phyloP scores from a whole-genome alignment of 2,329 filamentous ascomycete species.

The Cladobotryum mycophilum region DNA sequence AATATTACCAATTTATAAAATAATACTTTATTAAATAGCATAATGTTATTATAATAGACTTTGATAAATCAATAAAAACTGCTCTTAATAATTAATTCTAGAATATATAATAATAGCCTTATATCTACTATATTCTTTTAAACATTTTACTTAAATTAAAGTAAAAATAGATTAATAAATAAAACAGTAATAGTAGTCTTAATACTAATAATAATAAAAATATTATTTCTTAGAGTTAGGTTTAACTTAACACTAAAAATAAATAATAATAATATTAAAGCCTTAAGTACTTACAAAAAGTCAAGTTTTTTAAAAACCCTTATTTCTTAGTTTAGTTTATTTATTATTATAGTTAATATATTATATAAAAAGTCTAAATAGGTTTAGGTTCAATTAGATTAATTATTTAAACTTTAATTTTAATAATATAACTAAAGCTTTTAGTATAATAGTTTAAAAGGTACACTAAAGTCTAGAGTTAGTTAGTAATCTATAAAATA shows the following conservation, averaged over 20 bases:
- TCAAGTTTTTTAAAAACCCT: not conserved
- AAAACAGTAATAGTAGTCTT: not conserved
- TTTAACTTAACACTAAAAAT: not conserved
- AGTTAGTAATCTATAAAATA: too few relatives aligned
- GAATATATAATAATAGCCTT: too few relatives aligned
- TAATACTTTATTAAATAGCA: not conserved
- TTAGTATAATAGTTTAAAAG: too few relatives aligned
- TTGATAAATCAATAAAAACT: not conserved
- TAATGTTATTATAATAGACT: too few relatives aligned
- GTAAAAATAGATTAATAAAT: not conserved
- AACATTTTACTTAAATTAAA: not conserved
- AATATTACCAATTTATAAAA: not conserved
- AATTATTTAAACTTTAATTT: too few relatives aligned
- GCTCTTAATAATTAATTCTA: not conserved
- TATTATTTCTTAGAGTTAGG: not conserved
- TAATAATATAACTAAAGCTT: too few relatives aligned
- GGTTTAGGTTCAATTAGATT: too few relatives aligned
- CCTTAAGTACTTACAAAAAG: too few relatives aligned
- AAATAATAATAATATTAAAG: not conserved
- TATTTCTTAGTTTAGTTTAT: too few relatives aligned
- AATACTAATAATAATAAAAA: not conserved
- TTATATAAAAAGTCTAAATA: not conserved
- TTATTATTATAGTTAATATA: too few relatives aligned
- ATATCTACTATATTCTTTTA: not conserved
- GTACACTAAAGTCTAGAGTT: too few relatives aligned